Evolutionary conservation across 2,329 filamentous ascomycete genomes (phyloP), one percentile per base, ranked within the genome.

Genomic region (Helotiales sp.): DNA sequence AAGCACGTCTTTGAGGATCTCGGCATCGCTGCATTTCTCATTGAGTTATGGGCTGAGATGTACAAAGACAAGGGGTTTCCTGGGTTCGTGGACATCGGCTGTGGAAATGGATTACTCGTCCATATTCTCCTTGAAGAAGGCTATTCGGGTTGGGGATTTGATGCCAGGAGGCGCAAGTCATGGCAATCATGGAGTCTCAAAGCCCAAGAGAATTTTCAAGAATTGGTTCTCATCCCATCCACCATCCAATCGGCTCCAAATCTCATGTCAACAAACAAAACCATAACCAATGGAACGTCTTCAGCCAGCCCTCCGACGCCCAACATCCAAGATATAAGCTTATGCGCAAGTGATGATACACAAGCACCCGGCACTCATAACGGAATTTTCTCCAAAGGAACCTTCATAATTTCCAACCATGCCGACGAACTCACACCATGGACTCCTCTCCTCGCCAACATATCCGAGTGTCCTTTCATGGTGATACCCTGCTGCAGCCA

Each of bases 1-100:
- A 99, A 98, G 78, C 94, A 98, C 76, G 93, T 98, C 2, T 98
- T 97, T 78, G 96, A 99, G 77, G 95, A 98, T 76, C 81, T 99
- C 22, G 87, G 89, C 3, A 97, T 99, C 69, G 92, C 95, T 0
- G 92, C 95, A 0, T 99, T 97, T 74, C 82, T 98, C 61, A 92
- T 98, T 28, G 94, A 97, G 81, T 81, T 98, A 1, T 99, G 96
- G 96, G 80, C 82, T 13, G 88, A 91, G 66, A 95, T 97, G 89
- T 98, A 98, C 77, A 73, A 72, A 17, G 66, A 70, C 2, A 75
- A 75, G 2, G 55, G 60, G 0, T 97, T 97, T 73, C 92, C 93
- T 0, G 94, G 95, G 0, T 99, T 98, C 75, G 92, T 97, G 22
- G 96, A 99, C 75, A 93, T 99, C 54, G 96, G 95, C 5, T 98